Evolutionary conservation across 1,284 basidiomycete species (phyloP), one percentile per base, ranked within the genome.

Genomic region (Moesziomyces sp.): DNA sequence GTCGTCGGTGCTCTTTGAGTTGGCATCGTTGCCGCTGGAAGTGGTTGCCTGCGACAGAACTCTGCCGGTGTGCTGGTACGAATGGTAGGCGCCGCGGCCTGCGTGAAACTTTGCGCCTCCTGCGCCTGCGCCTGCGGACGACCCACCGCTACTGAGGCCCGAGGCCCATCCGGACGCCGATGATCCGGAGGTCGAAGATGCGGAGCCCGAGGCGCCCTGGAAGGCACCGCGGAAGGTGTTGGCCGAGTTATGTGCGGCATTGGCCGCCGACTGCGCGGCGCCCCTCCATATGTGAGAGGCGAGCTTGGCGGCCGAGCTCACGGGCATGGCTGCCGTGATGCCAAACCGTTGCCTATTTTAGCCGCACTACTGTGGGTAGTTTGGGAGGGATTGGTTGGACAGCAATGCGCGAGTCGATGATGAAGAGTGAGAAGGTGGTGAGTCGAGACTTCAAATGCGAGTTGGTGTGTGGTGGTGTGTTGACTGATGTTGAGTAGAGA

Each of bases 101-200:
- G 78, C 78, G 34, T 79, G 77, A 45, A 62, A 80, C 54, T 80
- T 80, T 53, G 78, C 78, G 21, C 78, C 78, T 19, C 78, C 78
- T 11, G 71, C 68, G 14, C 78, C 78, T 7, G 78, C 63, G 19
- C 78, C 78, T 11, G 73, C 76, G 4, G 60, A 61, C 26, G 62
- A 71, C 30, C 67, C 74, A 21, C 74, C 71, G 43, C 69, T 68
- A 51, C 74, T 76, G 34, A 78, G 65, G 35, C 77, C 77, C 5
- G 69, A 60, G 18, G 75, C 62, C 72, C 72, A 78, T 5, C 68
- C 58, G 3, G 76, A 68, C n/a, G 77, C 58, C 24, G 76, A 66
- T 13, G 59, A 66, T 21, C 62, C 66, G 3, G 35, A 18, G n/a
- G 68, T 64, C 21, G 21, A 21, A 42, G 71, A 69, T 35, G 53